Evolutionary conservation across 176 grass and related monocot genomes (phyloP).

Genomic region (Olyra latifolia): DNA sequence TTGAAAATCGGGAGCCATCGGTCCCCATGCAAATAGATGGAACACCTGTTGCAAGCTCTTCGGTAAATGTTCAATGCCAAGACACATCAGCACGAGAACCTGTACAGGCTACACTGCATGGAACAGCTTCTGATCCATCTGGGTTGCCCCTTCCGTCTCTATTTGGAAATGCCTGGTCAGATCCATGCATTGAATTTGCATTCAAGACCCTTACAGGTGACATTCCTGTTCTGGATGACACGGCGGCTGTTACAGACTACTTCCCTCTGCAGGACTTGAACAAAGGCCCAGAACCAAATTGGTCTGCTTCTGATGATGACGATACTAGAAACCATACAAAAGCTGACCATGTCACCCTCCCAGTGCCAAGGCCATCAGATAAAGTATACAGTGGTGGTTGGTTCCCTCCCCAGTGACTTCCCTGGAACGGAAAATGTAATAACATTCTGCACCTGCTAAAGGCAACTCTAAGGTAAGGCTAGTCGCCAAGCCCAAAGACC

Average conservation of each 20-base stretch:
- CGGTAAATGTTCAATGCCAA: conserved; percentile 33
- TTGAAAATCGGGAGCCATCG: conserved; percentile 20
- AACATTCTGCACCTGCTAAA: conserved; percentile 20
- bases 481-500: not conserved
- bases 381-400: conserved; percentile 36
- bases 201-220: conserved; percentile 73
- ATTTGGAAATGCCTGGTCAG: conserved; percentile 64
- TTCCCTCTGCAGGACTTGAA: conserved; percentile 48
- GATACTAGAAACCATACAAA: conserved; percentile 32
- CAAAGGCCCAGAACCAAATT: conserved; percentile 27
- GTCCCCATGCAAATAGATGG: conserved; percentile 32
- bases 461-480: conserved; percentile 2
- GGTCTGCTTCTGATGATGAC: conserved; percentile 13
- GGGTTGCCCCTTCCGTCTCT: conserved; percentile 23
- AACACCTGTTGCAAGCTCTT: conserved; percentile 23
- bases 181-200: conserved; percentile 73
- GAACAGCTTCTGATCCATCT: conserved; percentile 36
- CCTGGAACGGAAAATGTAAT: not conserved
- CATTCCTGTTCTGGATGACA: conserved; percentile 52
- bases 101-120: not conserved
- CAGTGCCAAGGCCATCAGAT: conserved; percentile 18
- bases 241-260: conserved; percentile 16
- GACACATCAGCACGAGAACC: conserved; percentile 9
- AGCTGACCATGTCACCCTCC: conserved; percentile 19
- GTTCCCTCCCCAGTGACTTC: conserved; percentile 51